These are phyloP conservation scores for Phlyctochytrium planicorne DNA, from an alignment of 192 early-diverging fungal genomes.

Conservation along the genomic window DNA sequence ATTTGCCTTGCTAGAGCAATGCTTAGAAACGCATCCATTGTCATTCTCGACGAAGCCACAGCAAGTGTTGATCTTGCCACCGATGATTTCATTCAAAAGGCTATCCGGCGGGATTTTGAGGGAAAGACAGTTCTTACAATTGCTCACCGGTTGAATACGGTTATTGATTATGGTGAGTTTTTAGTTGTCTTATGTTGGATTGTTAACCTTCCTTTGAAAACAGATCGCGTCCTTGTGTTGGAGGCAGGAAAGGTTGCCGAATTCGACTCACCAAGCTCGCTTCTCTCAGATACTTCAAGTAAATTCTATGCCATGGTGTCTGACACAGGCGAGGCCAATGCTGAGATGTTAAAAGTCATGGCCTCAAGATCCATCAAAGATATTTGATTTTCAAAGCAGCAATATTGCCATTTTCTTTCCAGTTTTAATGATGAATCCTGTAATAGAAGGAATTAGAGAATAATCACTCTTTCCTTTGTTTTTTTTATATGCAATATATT, in stretches of 20 bases:
- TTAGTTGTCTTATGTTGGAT: background rate
- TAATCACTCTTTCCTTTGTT: too few relatives aligned
- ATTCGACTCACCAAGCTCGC: constrained; percentile 51
- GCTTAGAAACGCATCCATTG: constrained; percentile 46
- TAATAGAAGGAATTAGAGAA: too few relatives aligned
- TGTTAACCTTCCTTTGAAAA: background rate
- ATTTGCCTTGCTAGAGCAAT: constrained; percentile 70
- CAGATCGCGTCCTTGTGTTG: constrained; percentile 48
- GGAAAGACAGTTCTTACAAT: constrained; percentile 66
- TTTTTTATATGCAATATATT: too few relatives aligned
- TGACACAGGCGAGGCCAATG: constrained; percentile 64
- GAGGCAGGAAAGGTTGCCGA: constrained; percentile 42
- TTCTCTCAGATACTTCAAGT: constrained; percentile 43
- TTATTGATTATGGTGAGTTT: constrained; percentile 30
- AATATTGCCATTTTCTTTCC: too few relatives aligned
- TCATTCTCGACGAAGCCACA: constrained; percentile 62
- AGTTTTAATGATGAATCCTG: too few relatives aligned
- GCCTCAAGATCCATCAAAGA: too few relatives aligned
- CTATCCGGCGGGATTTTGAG: constrained; percentile 55
- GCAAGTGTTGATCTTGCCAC: constrained; percentile 35
- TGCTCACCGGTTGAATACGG: constrained; percentile 72
- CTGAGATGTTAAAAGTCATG: constrained; percentile 52
- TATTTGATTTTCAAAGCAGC: too few relatives aligned
- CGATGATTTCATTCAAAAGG: constrained; percentile 42
- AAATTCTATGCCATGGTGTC: constrained; percentile 61